A percentile compares a stretch with the other conserved stretches of the same genome.
Conservation (phyloP, 768 basidiomycete species). For the Udeniomyces megalosporus region DNA sequence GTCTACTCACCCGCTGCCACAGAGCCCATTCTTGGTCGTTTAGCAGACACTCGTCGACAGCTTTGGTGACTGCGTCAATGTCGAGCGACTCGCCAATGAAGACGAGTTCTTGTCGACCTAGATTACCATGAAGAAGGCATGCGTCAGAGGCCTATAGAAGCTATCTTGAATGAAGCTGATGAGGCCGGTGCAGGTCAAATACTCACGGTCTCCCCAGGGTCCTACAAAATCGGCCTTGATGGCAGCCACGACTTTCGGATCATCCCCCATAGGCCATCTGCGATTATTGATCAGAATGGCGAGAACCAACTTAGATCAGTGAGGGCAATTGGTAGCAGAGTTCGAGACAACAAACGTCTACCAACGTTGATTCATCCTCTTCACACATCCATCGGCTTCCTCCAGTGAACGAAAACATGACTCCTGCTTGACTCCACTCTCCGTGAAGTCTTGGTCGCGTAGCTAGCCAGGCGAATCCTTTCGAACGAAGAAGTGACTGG, state of each 20-base stretch:
- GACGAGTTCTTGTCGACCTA: conserved; percentile 21
- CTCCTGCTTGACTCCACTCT: conserved; percentile 29
- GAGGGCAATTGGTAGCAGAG: no score
- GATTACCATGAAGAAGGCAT: no score
- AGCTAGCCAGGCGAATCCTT: conserved; percentile 31
- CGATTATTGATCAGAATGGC: no score
- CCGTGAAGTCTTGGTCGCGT: conserved; percentile 24
- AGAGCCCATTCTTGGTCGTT: conserved; percentile 24
- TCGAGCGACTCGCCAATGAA: conserved; percentile 20
- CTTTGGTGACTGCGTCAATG: conserved; percentile 20
- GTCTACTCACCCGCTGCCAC: conserved; percentile 22
- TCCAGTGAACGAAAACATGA: conserved; percentile 26
- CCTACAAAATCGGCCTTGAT: conserved; percentile 28
- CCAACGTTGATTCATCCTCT: conserved; percentile 18
- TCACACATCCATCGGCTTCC: conserved; percentile 26
- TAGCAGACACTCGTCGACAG: conserved; percentile 23
- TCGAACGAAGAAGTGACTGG: conserved; percentile 24
- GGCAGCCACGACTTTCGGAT: conserved; percentile 11
- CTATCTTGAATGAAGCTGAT: no score
- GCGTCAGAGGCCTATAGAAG: no score
- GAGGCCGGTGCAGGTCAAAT: no score
- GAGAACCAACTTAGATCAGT: no score
- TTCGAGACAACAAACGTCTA: no score
- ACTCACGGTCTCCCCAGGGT: conserved; percentile 30
- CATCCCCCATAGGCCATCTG: conserved; percentile 20